Base-by-base conservation (phyloP, 2,329 filamentous ascomycete genomes). In the Pezicula neosporulosa region DNA sequence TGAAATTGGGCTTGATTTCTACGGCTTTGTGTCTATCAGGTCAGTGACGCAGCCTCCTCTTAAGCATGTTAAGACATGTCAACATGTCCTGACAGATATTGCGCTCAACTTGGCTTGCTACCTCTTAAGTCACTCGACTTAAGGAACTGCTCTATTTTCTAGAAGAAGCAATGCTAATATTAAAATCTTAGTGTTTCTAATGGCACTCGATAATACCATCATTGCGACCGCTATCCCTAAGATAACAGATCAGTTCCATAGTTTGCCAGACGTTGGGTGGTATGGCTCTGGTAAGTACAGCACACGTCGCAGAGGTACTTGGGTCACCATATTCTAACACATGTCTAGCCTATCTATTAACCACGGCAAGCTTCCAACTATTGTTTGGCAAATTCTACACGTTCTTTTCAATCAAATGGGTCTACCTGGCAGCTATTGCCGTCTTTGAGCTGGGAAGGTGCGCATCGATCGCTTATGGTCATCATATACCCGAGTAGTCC, bases 191-290 rank as follows among this genome's bases (percentile, higher is more conserved):
- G 62, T 68, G 6, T 65, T 66, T 19, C 45, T 66, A 16, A 60
- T 63, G 41, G 60, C 60, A 19, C 28, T 62, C 33, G 65, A 69
- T 54, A 64, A 65, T 54, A 67, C 66, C 6, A 66, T 66, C 51
- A 66, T 68, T 49, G 65, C 68, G 4, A 70, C 68, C 6, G 68
- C 68, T 15, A 70, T 71, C 42, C 68, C 68, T 3, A 67, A 68
- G 47, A 70, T 71, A 48, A 70, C 68, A 1, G 63, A 69, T 56
- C 59, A 69, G 13, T 68, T 71, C 57, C 64, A 72, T 35, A 66
- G 69, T 39, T 62, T 74, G 2, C 61, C 67, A 15, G 72, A 76
- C 55, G 68, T 76, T 18, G 73, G 72, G 41, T 76, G 74, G 73
- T 75, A 76, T 50, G 72, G 70, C 2, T 68, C 64, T 49, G 30